Evolutionary conservation across 2,329 filamentous ascomycete genomes (phyloP).

Genomic region (Cercospora berteroae): DNA sequence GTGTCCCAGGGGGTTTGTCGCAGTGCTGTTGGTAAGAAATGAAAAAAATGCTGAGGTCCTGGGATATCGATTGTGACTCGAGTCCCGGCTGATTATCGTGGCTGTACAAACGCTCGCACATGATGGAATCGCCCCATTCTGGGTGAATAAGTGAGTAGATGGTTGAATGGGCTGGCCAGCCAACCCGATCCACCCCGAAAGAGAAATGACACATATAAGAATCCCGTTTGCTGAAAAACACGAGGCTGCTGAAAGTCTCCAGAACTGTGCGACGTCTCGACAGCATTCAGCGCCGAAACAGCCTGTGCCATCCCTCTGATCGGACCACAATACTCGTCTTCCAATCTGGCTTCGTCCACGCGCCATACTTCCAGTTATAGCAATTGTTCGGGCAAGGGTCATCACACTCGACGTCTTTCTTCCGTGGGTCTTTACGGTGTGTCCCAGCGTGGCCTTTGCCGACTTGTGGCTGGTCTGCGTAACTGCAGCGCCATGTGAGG

Average conservation of each 20-base stretch:
- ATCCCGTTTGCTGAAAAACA: background rate
- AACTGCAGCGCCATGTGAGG: constrained; percentile 12
- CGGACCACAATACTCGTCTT: constrained; percentile 9
- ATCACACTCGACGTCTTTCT: constrained; percentile 1
- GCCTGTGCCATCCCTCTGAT: constrained; percentile 3
- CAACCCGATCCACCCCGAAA: background rate
- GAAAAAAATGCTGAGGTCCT: background rate
- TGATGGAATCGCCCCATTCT: background rate
- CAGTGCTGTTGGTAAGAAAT: background rate
- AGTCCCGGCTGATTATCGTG: background rate
- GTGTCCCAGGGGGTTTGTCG: background rate
- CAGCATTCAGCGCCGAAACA: background rate
- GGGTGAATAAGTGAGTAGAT: background rate
- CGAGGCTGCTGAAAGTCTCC: background rate
- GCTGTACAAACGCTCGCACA: background rate
- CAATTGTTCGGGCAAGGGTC: constrained; percentile 2
- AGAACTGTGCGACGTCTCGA: too few relatives aligned
- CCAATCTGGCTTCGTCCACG: constrained; percentile 12
- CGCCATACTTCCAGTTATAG: background rate
- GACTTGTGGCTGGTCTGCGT: constrained; percentile 4
- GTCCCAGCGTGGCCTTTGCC: constrained; percentile 9
- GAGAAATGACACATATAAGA: background rate
- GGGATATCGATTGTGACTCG: background rate
- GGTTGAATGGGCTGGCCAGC: background rate
- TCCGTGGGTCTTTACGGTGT: constrained; percentile 6